phyloP scores from a whole-genome alignment of 2,329 filamentous ascomycete species.

The Fusarium protoensiforme region DNA sequence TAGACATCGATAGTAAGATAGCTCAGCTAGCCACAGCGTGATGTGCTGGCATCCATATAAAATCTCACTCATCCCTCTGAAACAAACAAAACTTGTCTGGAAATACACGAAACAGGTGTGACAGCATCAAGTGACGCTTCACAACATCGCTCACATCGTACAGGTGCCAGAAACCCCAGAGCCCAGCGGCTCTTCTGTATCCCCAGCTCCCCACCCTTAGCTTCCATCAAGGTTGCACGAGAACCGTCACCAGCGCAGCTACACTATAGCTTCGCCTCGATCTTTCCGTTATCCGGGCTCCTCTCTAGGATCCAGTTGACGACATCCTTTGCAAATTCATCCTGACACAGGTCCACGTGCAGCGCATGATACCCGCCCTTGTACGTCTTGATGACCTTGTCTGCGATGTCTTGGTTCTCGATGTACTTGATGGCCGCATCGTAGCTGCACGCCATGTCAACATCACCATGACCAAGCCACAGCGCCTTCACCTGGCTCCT shows the following conservation, averaged over 20 bases:
- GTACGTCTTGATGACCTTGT: constrained; percentile 79
- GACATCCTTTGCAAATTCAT: constrained; percentile 69
- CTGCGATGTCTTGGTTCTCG: constrained; percentile 66
- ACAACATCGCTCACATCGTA: not conserved
- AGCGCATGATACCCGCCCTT: constrained; percentile 83
- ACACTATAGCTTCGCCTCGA: constrained; percentile 53
- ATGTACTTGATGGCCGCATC: constrained; percentile 73
- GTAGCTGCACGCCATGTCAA: constrained; percentile 76
- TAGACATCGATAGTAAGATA: not conserved
- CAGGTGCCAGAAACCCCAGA: not conserved
- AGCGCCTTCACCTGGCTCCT: constrained; percentile 69
- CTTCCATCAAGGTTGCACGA: not conserved
- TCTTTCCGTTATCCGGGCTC: constrained; percentile 30
- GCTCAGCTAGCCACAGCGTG: constrained; percentile 10
- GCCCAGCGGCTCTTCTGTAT: not conserved
- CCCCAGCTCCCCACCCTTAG: not conserved
- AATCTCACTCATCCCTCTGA: not conserved
- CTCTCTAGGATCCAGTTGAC: constrained; percentile 72
- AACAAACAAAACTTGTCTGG: not conserved
- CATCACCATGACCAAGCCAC: constrained; percentile 81
- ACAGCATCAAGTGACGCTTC: constrained; percentile 11
- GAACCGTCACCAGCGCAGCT: not conserved
- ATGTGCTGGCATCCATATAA: not conserved
- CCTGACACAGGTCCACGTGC: constrained; percentile 68
- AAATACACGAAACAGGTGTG: not conserved